These are phyloP conservation scores for Tetraselmis chui DNA, from an alignment of 139 green algal genomes.

Conservation along the genomic window DNA sequence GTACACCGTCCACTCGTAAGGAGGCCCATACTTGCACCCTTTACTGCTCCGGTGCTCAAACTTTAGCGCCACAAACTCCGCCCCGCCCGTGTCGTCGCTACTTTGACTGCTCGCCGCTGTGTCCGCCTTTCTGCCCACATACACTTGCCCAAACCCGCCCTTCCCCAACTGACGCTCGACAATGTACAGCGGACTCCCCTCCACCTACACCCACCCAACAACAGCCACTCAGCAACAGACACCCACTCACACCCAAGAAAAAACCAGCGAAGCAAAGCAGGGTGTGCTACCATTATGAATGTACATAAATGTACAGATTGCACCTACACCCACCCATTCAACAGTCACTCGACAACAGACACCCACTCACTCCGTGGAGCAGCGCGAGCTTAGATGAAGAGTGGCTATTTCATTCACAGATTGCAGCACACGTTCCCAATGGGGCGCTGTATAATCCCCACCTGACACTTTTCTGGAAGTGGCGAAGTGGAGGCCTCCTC, in stretches of 20 bases:
- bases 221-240: no score
- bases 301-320: no score
- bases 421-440: no score
- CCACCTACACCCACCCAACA: conserved; percentile 29
- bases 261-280: no score
- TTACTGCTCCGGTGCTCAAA: conserved; percentile 22
- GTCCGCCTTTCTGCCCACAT: conserved; percentile 23
- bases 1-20: conserved; percentile 26
- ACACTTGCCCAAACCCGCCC: conserved; percentile 57
- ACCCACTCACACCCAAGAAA: no score
- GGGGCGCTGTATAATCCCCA: no score
- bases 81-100: not conserved
- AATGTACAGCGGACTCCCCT: conserved; percentile 46
- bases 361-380: no score
- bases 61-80: conserved; percentile 13
- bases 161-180: conserved; percentile 51
- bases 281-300: no score
- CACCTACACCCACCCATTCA: no score
- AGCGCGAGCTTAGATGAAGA: no score
- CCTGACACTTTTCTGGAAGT: conserved; percentile 35
- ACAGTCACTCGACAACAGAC: no score
- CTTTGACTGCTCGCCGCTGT: not conserved
- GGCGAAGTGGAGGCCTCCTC: conserved; percentile 40
- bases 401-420: no score
- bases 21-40: conserved; percentile 15